phyloP scores from a whole-genome alignment of 495 filamentous ascomycete species.

The Aspergillus homomorphus region DNA sequence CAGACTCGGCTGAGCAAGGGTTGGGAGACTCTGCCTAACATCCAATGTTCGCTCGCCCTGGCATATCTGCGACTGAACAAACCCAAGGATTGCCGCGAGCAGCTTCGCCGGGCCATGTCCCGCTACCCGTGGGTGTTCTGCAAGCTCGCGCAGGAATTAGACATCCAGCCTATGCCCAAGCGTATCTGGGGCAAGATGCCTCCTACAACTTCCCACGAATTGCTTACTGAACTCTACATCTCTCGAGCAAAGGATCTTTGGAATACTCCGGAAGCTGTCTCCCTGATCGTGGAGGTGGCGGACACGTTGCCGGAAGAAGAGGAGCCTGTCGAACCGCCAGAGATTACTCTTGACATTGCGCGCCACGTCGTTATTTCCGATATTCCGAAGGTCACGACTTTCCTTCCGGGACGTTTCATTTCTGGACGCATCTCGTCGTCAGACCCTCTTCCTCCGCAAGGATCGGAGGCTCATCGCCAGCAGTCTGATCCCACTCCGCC shows the following conservation, averaged over 20 bases:
- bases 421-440: slow-evolving; percentile 43
- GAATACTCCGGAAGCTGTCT: slow-evolving; percentile 72
- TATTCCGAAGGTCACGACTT: slow-evolving; percentile 50
- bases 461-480: slow-evolving; percentile 40
- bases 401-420: slow-evolving; percentile 41
- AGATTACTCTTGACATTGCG: slow-evolving; percentile 64
- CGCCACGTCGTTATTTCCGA: slow-evolving; percentile 79
- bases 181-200: slow-evolving; percentile 78
- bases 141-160: slow-evolving; percentile 71
- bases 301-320: slow-evolving; percentile 46
- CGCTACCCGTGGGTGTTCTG: slow-evolving; percentile 77
- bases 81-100: slow-evolving; percentile 56
- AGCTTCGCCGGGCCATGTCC: slow-evolving; percentile 63
- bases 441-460: slow-evolving; percentile 45
- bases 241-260: slow-evolving; percentile 81
- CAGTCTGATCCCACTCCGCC: slow-evolving; percentile 40
- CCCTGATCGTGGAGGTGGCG: slow-evolving; percentile 70
- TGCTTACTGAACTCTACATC: slow-evolving; percentile 78
- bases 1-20: slow-evolving; percentile 52
- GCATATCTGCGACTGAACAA: slow-evolving; percentile 70
- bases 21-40: slow-evolving; percentile 55
- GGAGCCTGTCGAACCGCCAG: slow-evolving; percentile 37
- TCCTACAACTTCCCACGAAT: slow-evolving; percentile 61
- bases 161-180: slow-evolving; percentile 66
- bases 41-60: slow-evolving; percentile 68